Conservation (phyloP, 108 stramenopile genomes). For the Skeletonema tropicum region DNA sequence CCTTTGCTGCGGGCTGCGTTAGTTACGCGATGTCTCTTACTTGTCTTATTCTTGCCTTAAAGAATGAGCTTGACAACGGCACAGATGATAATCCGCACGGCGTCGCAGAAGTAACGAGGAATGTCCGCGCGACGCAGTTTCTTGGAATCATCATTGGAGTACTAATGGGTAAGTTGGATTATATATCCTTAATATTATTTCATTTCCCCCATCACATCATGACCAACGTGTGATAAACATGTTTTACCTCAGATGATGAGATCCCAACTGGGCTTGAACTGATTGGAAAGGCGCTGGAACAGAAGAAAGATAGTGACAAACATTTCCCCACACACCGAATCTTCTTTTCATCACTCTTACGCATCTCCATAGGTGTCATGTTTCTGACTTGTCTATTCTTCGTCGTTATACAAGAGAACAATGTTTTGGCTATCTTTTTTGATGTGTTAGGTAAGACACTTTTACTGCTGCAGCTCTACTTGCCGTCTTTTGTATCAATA, state of each 20-base stretch:
- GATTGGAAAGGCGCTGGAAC: slow-evolving; percentile 14
- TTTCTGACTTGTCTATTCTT: slow-evolving; percentile 12
- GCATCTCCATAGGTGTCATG: slow-evolving; percentile 9
- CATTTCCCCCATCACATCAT: neutral
- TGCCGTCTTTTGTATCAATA: too few species aligned
- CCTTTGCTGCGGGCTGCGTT: slow-evolving; percentile 20
- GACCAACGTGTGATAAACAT: neutral
- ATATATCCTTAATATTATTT: neutral
- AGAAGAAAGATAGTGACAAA: neutral
- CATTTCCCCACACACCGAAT: neutral
- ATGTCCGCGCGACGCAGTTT: slow-evolving; percentile 33
- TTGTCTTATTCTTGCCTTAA: slow-evolving; percentile 31
- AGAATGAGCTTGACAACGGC: slow-evolving; percentile 28
- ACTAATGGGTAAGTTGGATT: neutral
- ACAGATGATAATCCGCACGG: slow-evolving; percentile 27
- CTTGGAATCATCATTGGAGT: slow-evolving; percentile 26
- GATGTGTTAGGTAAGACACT: slow-evolving; percentile 12
- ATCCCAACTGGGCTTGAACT: slow-evolving; percentile 21
- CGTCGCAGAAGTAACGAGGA: slow-evolving; percentile 20
- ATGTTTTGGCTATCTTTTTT: slow-evolving; percentile 21
- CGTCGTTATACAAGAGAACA: slow-evolving; percentile 12
- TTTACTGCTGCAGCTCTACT: neutral
- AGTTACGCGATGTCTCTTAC: slow-evolving; percentile 11
- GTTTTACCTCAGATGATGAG: slow-evolving; percentile 7
- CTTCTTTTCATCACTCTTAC: slow-evolving; percentile 10